Evolutionary conservation across 2,329 filamentous ascomycete species (phyloP), one percentile per base, ranked within the genome.

Genomic region (Helotiales sp.): DNA sequence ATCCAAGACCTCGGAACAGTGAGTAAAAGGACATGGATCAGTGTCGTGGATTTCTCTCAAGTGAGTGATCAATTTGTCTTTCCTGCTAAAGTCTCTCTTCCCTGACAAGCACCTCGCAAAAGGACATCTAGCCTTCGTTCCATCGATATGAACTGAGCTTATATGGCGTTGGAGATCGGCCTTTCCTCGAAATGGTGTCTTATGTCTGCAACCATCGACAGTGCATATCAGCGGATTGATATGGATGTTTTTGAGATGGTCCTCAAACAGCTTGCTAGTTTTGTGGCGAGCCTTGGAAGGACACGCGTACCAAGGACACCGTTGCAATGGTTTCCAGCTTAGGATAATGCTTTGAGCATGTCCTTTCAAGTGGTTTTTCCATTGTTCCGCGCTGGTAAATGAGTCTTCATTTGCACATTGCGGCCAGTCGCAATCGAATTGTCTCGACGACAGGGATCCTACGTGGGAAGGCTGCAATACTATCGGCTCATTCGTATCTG

Each of bases 161-260:
- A 48, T 48, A 31, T 48, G 46, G 15, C 46, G 25, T 33, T 48
- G 46, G 12, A 48, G 46, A 48, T 48, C 46, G 5, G 46, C 46
- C 27, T 48, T 48, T 8, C 46, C 46, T 48, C 46, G 27, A 33
- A 48, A 48, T 13, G 46, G 46, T 10, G 10, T 30, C 17, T 48
- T 48, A 22, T 48, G 46, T 31, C 15, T 17, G 17, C 46, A 48
- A 19, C 46, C 46, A 8, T 48, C 46, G 13, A 29, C 15, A 9
- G 27, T 31, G 31, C 46, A 48, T 30, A 48, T 31, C 27, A 48
- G 17, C 27, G 46, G 46, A n/a, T 48, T 48, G 25, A 48, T 48
- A 12, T 48, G 46, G 7, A 48, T 48, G 19, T 48, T 48, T 17
- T 48, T 48, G 46, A 48, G 25, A 33, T 48, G 46, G 46, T 48